Evolutionary conservation across 1,139 yeast species (phyloP).

Genomic region (Saccharomycopsis crataegensis): DNA sequence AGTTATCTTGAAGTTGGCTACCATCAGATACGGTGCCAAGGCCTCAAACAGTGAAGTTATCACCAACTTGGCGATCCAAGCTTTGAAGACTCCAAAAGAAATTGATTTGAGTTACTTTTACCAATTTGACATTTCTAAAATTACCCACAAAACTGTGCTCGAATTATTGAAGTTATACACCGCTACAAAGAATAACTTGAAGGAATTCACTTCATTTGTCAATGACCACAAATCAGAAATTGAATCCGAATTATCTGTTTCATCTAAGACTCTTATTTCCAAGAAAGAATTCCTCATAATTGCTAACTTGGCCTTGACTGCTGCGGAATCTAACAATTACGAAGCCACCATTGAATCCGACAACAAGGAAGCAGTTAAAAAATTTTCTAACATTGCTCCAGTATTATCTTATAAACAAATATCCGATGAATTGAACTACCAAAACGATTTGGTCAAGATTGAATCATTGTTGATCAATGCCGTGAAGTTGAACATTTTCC

Average conservation of each 20-base stretch:
- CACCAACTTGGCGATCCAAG: constrained; percentile 8
- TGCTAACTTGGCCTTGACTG: constrained; percentile 17
- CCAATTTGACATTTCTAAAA: constrained; percentile 3
- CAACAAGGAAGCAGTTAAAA: not conserved
- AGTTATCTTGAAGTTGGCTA: constrained; percentile 9
- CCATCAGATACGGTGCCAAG: constrained; percentile 7
- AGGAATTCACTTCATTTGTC: constrained; percentile 10
- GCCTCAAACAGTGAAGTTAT: not conserved
- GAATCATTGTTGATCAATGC: constrained; percentile 18
- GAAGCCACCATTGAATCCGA: constrained; percentile 2
- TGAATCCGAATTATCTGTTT: not conserved
- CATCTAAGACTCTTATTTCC: not conserved
- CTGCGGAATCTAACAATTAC: constrained; percentile 10
- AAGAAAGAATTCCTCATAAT: constrained; percentile 17
- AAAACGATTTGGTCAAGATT: constrained; percentile 16
- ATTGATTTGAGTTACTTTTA: constrained; percentile 19
- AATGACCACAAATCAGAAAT: not conserved
- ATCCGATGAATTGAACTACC: constrained; percentile 15
- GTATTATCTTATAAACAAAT: constrained; percentile 18
- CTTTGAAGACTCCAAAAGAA: constrained; percentile 14
- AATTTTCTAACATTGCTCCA: constrained; percentile 9
- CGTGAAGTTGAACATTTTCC: constrained; percentile 14
- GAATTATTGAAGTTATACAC: constrained; percentile 12
- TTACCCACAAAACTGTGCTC: not conserved
- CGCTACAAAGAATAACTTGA: constrained; percentile 7